Base-by-base conservation (phyloP, 768 basidiomycete species). In the Boletus rex-veris region DNA sequence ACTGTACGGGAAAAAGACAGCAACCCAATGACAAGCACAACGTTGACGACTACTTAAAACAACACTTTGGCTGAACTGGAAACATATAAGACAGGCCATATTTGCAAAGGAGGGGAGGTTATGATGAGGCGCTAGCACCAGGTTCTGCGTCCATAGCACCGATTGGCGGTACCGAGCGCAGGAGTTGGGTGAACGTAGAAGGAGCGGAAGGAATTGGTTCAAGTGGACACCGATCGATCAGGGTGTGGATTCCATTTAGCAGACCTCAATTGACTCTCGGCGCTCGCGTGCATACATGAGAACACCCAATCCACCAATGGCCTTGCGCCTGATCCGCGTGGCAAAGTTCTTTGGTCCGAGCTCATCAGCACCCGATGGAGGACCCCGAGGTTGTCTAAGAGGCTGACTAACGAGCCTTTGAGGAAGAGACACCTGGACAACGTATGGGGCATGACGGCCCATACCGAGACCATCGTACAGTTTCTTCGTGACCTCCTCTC, bases 301-400 rank as follows among this genome's bases (percentile, higher is more conserved):
- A 65, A 81, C 81, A 51, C 86, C 86, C 47, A 92, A 74, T 26
- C 90, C 88, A 33, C 86, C 88, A 55, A 92, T 88, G 18, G 91
- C 90, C 77, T 88, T 83, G 64, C 88, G 82, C 71, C 90, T 81
- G 72, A 90, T 87, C 62, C 91, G 83, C 36, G 85, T 84, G 7
- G 91, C 91, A 75, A 93, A 93, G 70, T 93, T 93, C 79, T 89
- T 87, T 41, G 88, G 86, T 18, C 87, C 86, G 46, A 93, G 82
- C 66, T 93, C 91, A 64, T 93, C 91, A 58, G 84, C 83, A 65
- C 88, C 86, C 21, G 88, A 88, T 41, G 92, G 92, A 52, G 92
- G 92, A 63, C 92, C 92, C 54, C 85, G 82, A 63, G 92, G 92
- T 76, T 93, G 92, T 71, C 92, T 85, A 50, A 85, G 77, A 55